Percentiles rank a stretch among this genome's conserved stretches.
These are phyloP conservation scores for Spathaspora passalidarum DNA, from an alignment of 805 yeast genomes.

Conservation along the genomic window DNA sequence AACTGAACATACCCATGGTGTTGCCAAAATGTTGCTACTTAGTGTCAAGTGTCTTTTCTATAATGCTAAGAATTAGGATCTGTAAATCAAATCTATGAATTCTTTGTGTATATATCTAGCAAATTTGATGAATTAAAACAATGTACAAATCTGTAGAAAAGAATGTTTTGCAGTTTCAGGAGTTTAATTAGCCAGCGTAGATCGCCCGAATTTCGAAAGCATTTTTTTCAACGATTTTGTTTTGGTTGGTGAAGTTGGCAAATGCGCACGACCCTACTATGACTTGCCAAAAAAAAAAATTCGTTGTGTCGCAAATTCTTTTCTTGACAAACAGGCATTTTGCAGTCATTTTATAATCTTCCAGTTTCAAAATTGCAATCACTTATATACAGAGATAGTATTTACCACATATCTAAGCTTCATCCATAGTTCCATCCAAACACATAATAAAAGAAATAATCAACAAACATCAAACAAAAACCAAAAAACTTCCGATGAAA, in stretches of 20 bases:
- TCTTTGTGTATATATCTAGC: not conserved
- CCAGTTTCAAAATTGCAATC: not conserved
- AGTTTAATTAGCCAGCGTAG: too few species aligned
- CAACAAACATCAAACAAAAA: too few species aligned
- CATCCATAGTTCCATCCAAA: not conserved
- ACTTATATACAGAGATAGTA: not conserved
- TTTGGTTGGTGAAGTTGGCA: not conserved
- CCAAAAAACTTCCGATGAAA: too few species aligned
- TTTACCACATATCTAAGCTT: not conserved
- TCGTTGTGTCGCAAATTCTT: not conserved
- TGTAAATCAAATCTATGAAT: not conserved
- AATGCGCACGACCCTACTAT: not conserved
- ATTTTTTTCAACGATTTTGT: not conserved
- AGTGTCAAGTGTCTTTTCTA: too few species aligned
- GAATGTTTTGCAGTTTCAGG: too few species aligned
- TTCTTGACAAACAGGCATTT: not conserved
- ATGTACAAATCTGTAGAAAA: not conserved
- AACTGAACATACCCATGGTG: not conserved
- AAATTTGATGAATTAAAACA: not conserved
- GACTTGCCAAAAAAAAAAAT: not conserved
- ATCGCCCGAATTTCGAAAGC: too few species aligned
- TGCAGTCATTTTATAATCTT: not conserved
- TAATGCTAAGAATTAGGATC: too few species aligned
- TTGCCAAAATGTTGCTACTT: not conserved
- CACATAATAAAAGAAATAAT: too few species aligned